Evolutionary conservation across 140 eudicot genomes (phyloP).

Genomic region (Cichorium intybus): DNA sequence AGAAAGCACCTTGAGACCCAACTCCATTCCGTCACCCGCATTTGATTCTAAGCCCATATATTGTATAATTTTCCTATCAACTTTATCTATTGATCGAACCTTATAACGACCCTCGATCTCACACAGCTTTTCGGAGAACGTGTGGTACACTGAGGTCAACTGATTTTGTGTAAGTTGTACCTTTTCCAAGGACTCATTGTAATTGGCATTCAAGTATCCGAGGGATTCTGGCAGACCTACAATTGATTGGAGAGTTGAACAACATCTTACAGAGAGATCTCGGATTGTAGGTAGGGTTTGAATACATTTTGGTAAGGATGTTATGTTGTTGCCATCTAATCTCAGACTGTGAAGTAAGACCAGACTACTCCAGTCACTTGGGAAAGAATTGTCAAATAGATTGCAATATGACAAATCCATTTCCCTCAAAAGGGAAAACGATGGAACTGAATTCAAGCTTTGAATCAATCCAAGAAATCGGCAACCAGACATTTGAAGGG

Average conservation of each 20-base stretch:
- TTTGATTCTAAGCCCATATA: conserved; percentile 8
- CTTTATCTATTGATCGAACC: not conserved
- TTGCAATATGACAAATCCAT: conserved; percentile 24
- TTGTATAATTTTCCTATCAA: conserved; percentile 11
- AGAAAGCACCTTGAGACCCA: conserved; percentile 17
- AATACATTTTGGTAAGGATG: conserved; percentile 22
- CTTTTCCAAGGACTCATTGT: conserved; percentile 2
- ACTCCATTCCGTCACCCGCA: not conserved
- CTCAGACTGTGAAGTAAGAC: not conserved
- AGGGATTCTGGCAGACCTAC: conserved; percentile 5
- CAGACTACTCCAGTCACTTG: conserved; percentile 20
- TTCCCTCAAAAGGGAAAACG: not conserved
- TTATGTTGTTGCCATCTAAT: conserved; percentile 8
- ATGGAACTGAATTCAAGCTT: conserved; percentile 1
- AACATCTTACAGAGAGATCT: not conserved
- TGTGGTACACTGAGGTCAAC: too few relatives aligned
- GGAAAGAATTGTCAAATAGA: conserved; percentile 28
- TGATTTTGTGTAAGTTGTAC: not conserved
- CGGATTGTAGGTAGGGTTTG: conserved; percentile 10
- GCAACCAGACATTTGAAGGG: conserved; percentile 23
- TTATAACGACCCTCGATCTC: conserved; percentile 1
- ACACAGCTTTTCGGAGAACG: not conserved
- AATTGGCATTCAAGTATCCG: not conserved
- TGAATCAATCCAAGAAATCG: conserved; percentile 5
- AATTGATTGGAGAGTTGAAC: conserved; percentile 23